phyloP scores from a whole-genome alignment of 805 yeast genomes.

The Yarrowia sp. region DNA sequence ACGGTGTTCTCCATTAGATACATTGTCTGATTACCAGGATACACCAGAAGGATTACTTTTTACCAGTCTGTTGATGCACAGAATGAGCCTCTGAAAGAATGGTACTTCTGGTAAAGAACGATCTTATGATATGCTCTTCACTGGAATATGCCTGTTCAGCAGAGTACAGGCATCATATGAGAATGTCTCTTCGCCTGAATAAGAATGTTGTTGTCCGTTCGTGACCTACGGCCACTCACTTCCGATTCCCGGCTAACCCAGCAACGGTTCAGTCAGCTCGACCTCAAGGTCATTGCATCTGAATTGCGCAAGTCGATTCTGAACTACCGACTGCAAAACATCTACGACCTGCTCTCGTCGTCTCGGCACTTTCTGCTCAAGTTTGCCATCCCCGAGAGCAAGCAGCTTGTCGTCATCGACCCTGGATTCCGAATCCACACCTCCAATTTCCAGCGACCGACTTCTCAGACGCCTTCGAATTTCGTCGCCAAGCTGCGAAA shows the following conservation, averaged over 20 bases:
- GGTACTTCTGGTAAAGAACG: no score
- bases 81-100: no score
- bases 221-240: neutral
- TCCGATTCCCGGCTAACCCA: constrained; percentile 36
- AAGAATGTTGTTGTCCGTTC: no score
- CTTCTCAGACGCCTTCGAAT: constrained; percentile 77
- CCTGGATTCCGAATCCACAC: constrained; percentile 80
- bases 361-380: constrained; percentile 72
- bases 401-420: constrained; percentile 70
- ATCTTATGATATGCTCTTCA: no score
- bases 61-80: no score
- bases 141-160: no score
- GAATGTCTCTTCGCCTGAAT: no score
- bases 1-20: no score
- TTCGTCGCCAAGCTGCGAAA: constrained; percentile 85
- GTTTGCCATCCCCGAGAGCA: constrained; percentile 80
- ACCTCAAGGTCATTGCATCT: constrained; percentile 63
- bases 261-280: constrained; percentile 86
- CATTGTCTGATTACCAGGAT: no score
- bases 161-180: no score
- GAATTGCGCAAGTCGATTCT: constrained; percentile 61
- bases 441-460: constrained; percentile 77
- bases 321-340: constrained; percentile 74
- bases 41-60: no score
- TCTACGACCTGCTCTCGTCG: constrained; percentile 74